Evolutionary conservation across 371 early-diverging fungal species (phyloP).

Genomic region (Nosema muscidifuracis): DNA sequence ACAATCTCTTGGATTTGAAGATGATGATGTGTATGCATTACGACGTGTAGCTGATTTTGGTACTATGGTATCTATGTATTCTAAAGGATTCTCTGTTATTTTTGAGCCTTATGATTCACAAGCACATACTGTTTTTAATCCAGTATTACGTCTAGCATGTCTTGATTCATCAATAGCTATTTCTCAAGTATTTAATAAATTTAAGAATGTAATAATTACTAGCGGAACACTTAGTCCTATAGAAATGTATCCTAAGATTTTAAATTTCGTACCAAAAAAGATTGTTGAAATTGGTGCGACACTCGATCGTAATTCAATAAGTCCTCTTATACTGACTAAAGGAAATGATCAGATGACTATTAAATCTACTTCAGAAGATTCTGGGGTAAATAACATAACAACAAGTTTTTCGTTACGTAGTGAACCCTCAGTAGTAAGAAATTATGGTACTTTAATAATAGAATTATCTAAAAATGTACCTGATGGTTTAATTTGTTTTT

Average conservation of each 20-base stretch:
- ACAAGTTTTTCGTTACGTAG: slow-evolving; percentile 90
- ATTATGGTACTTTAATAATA: slow-evolving; percentile 90
- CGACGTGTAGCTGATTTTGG: slow-evolving; percentile 83
- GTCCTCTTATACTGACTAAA: slow-evolving; percentile 72
- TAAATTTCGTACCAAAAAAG: slow-evolving; percentile 74
- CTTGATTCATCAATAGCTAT: slow-evolving; percentile 94
- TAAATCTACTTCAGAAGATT: slow-evolving; percentile 23
- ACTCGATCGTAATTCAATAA: slow-evolving; percentile 79
- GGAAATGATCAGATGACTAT: slow-evolving; percentile 64
- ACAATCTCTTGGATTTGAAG: slow-evolving; percentile 77
- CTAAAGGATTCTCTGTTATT: slow-evolving; percentile 86
- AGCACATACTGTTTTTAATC: slow-evolving; percentile 77
- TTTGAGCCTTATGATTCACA: slow-evolving; percentile 94
- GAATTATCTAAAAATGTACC: slow-evolving; percentile 86
- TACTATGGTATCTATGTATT: slow-evolving; percentile 84
- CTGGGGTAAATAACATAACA: slow-evolving; percentile 67
- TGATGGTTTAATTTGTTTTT: slow-evolving; percentile 95
- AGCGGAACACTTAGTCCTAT: slow-evolving; percentile 95
- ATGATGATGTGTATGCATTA: slow-evolving; percentile 75
- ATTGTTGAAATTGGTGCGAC: slow-evolving; percentile 80
- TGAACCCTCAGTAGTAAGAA: slow-evolving; percentile 94
- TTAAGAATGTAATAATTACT: slow-evolving; percentile 91
- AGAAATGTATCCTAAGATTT: slow-evolving; percentile 93
- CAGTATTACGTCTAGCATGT: slow-evolving; percentile 67
- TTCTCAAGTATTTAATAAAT: slow-evolving; percentile 82